phyloP scores from a whole-genome alignment of 768 basidiomycete species.

The Boletus coccyginus region DNA sequence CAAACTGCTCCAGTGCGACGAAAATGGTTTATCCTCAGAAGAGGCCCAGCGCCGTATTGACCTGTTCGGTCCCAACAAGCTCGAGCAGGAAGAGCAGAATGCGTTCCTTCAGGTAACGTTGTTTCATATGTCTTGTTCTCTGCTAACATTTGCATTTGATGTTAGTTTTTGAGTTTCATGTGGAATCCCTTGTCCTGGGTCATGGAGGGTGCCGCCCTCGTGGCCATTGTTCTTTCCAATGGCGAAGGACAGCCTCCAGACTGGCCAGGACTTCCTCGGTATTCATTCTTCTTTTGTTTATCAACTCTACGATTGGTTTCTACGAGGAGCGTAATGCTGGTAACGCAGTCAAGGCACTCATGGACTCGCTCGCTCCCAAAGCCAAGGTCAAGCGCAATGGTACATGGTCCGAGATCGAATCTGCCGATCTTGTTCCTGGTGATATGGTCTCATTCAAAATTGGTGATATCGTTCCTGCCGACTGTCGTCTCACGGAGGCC shows the following conservation, averaged over 20 bases:
- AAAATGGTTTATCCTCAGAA: slow-evolving; percentile 68
- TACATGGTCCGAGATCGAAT: slow-evolving; percentile 88
- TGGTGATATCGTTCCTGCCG: slow-evolving; percentile 97
- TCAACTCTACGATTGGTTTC: slow-evolving; percentile 98
- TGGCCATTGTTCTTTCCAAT: slow-evolving; percentile 95
- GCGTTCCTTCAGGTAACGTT: slow-evolving; percentile 74
- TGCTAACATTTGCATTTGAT: background rate
- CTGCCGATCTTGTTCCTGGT: slow-evolving; percentile 85
- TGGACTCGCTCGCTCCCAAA: slow-evolving; percentile 99
- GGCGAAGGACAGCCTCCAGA: slow-evolving; percentile 84
- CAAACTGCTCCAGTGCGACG: slow-evolving; percentile 88
- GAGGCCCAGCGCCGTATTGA: slow-evolving; percentile 85
- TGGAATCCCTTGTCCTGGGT: slow-evolving; percentile 99
- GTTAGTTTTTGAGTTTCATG: slow-evolving; percentile 92
- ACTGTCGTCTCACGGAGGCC: slow-evolving; percentile 94
- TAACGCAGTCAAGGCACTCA: slow-evolving; percentile 98
- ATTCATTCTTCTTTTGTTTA: slow-evolving; percentile 86
- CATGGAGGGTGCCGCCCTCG: slow-evolving; percentile 95
- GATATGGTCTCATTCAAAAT: slow-evolving; percentile 99
- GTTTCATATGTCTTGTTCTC: background rate
- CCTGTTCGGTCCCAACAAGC: slow-evolving; percentile 95
- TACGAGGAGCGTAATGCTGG: slow-evolving; percentile 97
- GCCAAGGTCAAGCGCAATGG: slow-evolving; percentile 90
- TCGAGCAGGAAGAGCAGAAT: slow-evolving; percentile 88
- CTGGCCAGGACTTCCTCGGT: slow-evolving; percentile 97